Base-by-base conservation (phyloP, 2,329 filamentous ascomycete genomes). In the Colletotrichum karsti region DNA sequence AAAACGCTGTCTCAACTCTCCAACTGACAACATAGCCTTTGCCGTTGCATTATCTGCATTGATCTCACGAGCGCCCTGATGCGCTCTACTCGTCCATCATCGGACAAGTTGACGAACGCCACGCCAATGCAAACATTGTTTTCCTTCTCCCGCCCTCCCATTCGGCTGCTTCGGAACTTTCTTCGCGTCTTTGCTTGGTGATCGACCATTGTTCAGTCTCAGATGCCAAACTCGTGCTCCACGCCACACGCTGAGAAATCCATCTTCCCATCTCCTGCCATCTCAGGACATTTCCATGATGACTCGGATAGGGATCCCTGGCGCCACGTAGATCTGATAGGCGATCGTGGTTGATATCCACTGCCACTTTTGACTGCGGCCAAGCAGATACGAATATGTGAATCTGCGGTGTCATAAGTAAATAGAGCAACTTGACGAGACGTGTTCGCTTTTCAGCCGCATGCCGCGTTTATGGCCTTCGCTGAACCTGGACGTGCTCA, bases 161-260 rank as follows among this genome's bases (percentile, higher is more conserved):
- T 58, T 69, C 66, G 54, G 60, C 46, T 55, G 28, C 50, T 44
- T 66, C 68, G 68, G 68, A 69, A 69, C 65, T 57, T 30, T 69
- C 50, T 30, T 48, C 42, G 41, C 50, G 41, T 26, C 30, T 57
- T 41, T 69, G 65, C 67, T 64, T 61, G 51, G 59, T 41, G 70
- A 69, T 71, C 66, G 55, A 39, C 63, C 15, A 15, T 28, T n/a
- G 39, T 58, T 41, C 22, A 50, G 70, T 70, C 69, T 72, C 67
- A 59, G 60, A 70, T 68, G 57, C 61, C 57, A 70, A 71, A 67
- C 69, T 46, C 51, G 60, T 60, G n/a, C 57, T 56, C 61, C 55
- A 55, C 42, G n/a, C 69, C 54, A 62, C 28, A 42, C 51, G 22
- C 41, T 37, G 54, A 48, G 33, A 35, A 12, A 35, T 35, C 33